Percentiles rank a stretch among this genome's conserved stretches.
Conservation (phyloP, 495 filamentous ascomycete genomes). For the Penicillium coffeae region DNA sequence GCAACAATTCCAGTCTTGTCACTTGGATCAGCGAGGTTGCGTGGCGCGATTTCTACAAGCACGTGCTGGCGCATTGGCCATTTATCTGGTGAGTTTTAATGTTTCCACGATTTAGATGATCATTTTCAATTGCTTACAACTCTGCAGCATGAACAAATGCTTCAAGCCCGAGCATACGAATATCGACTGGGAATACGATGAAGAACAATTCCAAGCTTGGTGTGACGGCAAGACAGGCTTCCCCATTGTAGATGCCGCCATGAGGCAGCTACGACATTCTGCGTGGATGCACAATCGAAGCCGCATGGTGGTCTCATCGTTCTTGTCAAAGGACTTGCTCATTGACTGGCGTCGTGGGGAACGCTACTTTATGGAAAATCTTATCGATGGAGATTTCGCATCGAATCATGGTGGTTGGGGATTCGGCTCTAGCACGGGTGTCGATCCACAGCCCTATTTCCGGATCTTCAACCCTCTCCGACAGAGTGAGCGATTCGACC, state of each 20-base stretch:
- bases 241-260: constrained; percentile 88
- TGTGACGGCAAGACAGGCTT: constrained; percentile 73
- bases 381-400: constrained; percentile 91
- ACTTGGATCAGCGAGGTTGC: constrained; percentile 86
- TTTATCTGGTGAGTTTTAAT: constrained; percentile 70
- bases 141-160: constrained; percentile 79
- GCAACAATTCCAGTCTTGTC: constrained; percentile 61
- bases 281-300: constrained; percentile 90
- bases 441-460: constrained; percentile 91
- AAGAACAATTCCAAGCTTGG: constrained; percentile 67
- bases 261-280: constrained; percentile 70
- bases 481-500: constrained; percentile 78
- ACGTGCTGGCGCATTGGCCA: constrained; percentile 82
- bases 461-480: constrained; percentile 84
- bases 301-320: constrained; percentile 85
- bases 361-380: constrained; percentile 79
- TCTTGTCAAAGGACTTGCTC: constrained; percentile 80
- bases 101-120: no score
- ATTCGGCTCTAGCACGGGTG: constrained; percentile 73
- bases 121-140: neutral
- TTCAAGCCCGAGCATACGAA: constrained; percentile 86
- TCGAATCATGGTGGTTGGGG: constrained; percentile 94
- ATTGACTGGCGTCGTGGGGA: constrained; percentile 92
- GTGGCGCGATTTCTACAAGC: constrained; percentile 92
- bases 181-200: constrained; percentile 76